Base-by-base conservation (phyloP, 2,329 filamentous ascomycete species). In the Cercospora berteroae region DNA sequence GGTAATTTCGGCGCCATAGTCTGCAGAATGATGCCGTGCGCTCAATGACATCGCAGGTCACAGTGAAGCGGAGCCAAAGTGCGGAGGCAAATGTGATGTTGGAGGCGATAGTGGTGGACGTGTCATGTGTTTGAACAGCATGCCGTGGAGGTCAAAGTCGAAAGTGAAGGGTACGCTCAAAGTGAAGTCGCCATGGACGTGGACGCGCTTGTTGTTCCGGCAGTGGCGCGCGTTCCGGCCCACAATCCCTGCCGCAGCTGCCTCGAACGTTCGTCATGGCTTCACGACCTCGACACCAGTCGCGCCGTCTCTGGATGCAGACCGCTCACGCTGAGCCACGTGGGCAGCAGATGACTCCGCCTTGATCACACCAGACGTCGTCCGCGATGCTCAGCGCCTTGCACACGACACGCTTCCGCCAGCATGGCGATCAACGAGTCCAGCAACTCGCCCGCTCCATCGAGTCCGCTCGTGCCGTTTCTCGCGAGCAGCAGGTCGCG, bases 401-500 rank as follows among this genome's bases (percentile, higher is more conserved):
- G 25, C 23, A 57, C 27, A 3, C 52, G 52, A 33, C 52, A 57
- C 52, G 25, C 25, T 29, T 18, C 27, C 52, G 52, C 44, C 52
- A 65, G 44, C 39, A 76, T 76, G 75, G 71, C 75, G 66, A 67
- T 70, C 57, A 72, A 74, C 69, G 68, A 69, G 39, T 63, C 69
- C 63, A 55, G 56, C 27, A 55, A 62, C 63, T 75, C 76, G 61
- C 69, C 75, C 55, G 72, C 74, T 57, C 66, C 73, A 20, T 72
- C 77, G 25, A 72, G 73, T 23, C 70, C 75, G 31, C 67, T 76
- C 39, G 50, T 64, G 60, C 73, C 75, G 31, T 74, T 77, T 69
- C 71, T 79, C 33, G 50, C 18, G 20, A 70, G 74, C 64, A 71
- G 66, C 39, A 73, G 74, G 27, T 77, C 78, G 29, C 76, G 79